Evolutionary conservation across 2,329 filamentous ascomycete genomes (phyloP), one percentile per base, ranked within the genome.

Genomic region (Capronia americana): DNA sequence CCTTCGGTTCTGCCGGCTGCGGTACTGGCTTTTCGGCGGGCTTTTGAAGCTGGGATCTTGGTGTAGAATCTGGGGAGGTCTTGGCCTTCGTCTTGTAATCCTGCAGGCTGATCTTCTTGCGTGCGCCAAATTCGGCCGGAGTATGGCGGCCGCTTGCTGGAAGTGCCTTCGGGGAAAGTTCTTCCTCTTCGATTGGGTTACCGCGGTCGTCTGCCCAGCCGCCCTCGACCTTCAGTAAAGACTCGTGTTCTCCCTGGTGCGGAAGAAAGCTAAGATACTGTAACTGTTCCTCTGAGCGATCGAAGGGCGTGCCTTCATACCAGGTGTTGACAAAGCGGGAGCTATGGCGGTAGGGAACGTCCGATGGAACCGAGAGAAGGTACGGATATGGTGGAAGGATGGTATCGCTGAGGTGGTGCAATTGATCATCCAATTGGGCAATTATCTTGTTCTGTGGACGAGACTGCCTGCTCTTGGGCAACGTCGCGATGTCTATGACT

Each of bases 181-280:
- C 75, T 71, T 80, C 79, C 67, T 80, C 76, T 70, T 80, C 80
- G 70, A 77, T 80, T 6, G 68, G 61, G 77, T 76, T 79, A 66
- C 80, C 81, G 64, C 79, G 76, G 59, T 79, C 79, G 74, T 84
- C 81, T 56, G 84, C 82, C 77, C 85, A 84, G 70, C 85, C 84
- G 60, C 85, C 84, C 44, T 70, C 70, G 65, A 84, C 83, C 11
- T 81, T 81, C 68, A 83, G 78, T 58, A 86, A 75, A 63, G 83
- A 78, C 50, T 80, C 82, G 70, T 85, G 82, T 66, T 83, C 82
- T 38, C 82, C 82, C 73, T 87, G 84, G 74, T 87, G 85, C 63
- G 83, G 85, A 61, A 86, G 77, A 70, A 86, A 88, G 64, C 86
- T 88, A 79, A 87, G 81, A 75, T 89, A 89, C 73, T 89, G 87